Evolutionary conservation across 2,329 filamentous ascomycete genomes (phyloP).

Genomic region (Aspergillus sp.): DNA sequence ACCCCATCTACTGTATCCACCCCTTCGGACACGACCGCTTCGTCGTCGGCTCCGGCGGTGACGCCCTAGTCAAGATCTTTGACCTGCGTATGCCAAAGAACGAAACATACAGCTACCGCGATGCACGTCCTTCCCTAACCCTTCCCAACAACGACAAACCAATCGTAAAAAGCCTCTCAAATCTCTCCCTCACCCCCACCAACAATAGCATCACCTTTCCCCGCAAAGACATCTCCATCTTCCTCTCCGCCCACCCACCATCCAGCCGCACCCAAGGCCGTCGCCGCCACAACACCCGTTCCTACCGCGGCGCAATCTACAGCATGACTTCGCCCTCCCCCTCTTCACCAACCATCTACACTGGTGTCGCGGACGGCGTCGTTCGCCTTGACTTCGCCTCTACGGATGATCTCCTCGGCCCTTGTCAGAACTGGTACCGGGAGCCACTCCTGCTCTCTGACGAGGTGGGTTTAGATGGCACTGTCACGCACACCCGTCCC

Average conservation of each 20-base stretch:
- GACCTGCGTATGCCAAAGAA: constrained; percentile 57
- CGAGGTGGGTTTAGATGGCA: constrained; percentile 20
- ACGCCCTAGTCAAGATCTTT: constrained; percentile 63
- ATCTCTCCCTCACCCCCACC: not conserved
- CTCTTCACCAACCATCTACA: constrained; percentile 49
- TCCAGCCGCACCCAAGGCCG: constrained; percentile 12
- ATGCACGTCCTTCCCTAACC: constrained; percentile 22
- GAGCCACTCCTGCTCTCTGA: constrained; percentile 30
- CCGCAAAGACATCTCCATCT: constrained; percentile 46
- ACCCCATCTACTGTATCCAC: constrained; percentile 61
- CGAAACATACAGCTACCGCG: constrained; percentile 34
- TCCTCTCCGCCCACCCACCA: constrained; percentile 39
- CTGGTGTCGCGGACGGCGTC: constrained; percentile 46
- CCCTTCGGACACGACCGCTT: constrained; percentile 59
- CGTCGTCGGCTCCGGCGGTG: constrained; percentile 58
- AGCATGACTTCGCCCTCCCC: constrained; percentile 48
- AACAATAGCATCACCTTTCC: constrained; percentile 11
- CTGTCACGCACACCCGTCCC: not conserved
- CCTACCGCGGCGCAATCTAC: constrained; percentile 50
- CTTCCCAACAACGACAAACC: not conserved
- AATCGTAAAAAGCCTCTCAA: not conserved
- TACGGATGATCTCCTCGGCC: constrained; percentile 44
- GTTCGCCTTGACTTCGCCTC: constrained; percentile 48
- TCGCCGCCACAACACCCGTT: constrained; percentile 21
- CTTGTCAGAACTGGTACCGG: constrained; percentile 36